Evolutionary conservation across 1,284 basidiomycete species (phyloP), one percentile per base, ranked within the genome.

Genomic region (Pseudozyma hubeiensis): DNA sequence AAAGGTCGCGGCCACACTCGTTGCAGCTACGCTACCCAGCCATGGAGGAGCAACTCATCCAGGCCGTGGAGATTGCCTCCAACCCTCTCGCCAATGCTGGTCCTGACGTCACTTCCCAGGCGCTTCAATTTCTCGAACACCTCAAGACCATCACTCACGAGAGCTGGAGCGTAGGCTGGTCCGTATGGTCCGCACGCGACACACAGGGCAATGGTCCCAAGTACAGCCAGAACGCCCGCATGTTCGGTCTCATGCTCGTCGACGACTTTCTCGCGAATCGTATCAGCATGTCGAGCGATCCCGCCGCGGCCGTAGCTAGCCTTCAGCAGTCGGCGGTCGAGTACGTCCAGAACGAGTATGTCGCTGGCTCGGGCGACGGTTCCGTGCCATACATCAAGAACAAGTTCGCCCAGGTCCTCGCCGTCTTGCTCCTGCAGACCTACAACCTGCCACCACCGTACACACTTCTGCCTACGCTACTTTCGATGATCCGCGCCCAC

Each of bases 381-480:
- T 72, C 78, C 5, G 60, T 78, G 0, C 46, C 68, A 0, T 84
- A 91, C 85, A 86, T 97, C 64, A 90, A 94, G 82, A 99, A 99
- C 88, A 99, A 99, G 86, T 93, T 98, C 84, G 93, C 94, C 16
- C 95, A 97, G 87, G 96, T 94, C n/a, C 88, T 98, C 49, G 92
- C 96, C 0, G 89, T 97, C 61, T 90, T 99, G 85, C 96, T 99
- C 86, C 89, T 98, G 52, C 91, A 91, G 86, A 91, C 92, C 14
- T 97, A 97, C 86, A 89, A 45, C 93, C 93, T 87, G 92, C 94
- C 87, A 85, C 88, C 74, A 89, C 93, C 84, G 85, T 94, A 63
- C 91, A 94, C 85, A 85, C 89, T 60, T 88, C 93, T 84, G 89
- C 93, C 77, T 3, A 67, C 72, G 7, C 53, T 82, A 11, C 60